Conservation (phyloP, 768 basidiomycete genomes). For the Agrocybe pediades region DNA sequence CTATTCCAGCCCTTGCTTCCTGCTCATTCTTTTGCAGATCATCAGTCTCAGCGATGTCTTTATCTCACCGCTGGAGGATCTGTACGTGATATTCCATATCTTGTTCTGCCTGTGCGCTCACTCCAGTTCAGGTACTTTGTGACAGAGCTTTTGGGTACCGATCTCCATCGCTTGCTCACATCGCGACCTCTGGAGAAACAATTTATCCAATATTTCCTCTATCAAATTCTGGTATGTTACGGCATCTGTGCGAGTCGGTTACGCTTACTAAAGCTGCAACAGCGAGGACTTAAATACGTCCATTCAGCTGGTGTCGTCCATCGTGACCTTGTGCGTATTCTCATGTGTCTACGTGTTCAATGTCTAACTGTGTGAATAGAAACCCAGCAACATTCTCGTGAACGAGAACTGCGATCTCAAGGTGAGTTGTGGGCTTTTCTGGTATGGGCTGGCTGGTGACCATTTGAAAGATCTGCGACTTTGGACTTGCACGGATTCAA, state of each 20-base stretch:
- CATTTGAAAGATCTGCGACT: conserved; percentile 86
- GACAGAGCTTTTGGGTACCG: conserved; percentile 96
- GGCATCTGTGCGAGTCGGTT: not conserved
- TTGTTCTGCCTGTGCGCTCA: conserved; percentile 1
- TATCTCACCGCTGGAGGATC: conserved; percentile 98
- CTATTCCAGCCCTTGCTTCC: not conserved
- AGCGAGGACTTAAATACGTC: conserved; percentile 99
- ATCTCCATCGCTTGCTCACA: conserved; percentile 95
- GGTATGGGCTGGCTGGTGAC: conserved; percentile 5
- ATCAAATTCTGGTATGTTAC: conserved; percentile 87
- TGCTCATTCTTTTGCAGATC: conserved; percentile 55
- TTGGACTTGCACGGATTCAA: conserved; percentile 97
- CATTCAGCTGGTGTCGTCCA: conserved; percentile 99
- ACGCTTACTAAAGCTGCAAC: conserved; percentile 4
- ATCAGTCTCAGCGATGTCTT: conserved; percentile 99
- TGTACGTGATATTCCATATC: conserved; percentile 52
- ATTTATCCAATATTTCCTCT: conserved; percentile 99
- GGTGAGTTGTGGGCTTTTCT: conserved; percentile 39
- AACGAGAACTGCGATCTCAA: conserved; percentile 99
- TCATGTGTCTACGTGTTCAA: not conserved
- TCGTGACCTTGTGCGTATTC: conserved; percentile 77
- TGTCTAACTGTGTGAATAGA: conserved; percentile 44
- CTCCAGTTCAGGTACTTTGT: conserved; percentile 84
- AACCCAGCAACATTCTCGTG: conserved; percentile 99
- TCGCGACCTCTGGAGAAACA: conserved; percentile 98